phyloP scores from a whole-genome alignment of 352 stramenopile species.

The Globisporangium sylvaticum region DNA sequence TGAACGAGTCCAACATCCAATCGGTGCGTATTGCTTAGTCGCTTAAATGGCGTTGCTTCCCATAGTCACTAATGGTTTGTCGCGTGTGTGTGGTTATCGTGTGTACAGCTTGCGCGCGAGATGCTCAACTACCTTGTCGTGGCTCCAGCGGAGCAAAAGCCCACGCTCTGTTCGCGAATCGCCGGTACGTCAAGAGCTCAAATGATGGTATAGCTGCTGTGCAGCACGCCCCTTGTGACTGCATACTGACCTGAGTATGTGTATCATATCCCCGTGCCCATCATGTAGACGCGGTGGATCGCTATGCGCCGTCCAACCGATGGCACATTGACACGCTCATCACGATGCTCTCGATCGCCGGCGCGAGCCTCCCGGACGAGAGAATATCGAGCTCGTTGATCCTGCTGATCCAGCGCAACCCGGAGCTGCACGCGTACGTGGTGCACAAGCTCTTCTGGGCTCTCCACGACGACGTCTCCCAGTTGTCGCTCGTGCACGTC shows the following conservation, averaged over 20 bases:
- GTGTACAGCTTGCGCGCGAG: constrained; percentile 89
- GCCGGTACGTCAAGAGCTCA: constrained; percentile 48
- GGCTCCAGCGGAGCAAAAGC: constrained; percentile 93
- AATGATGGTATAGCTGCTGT: neutral
- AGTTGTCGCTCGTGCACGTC: constrained; percentile 95
- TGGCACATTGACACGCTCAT: constrained; percentile 98
- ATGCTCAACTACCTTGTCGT: constrained; percentile 99
- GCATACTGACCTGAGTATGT: constrained; percentile 4
- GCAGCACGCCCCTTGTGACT: neutral
- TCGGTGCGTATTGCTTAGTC: constrained; percentile 31
- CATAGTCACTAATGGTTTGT: neutral
- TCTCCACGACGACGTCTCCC: constrained; percentile 93
- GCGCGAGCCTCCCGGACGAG: constrained; percentile 88
- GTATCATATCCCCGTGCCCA: neutral
- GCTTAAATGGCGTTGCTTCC: neutral
- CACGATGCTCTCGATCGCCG: constrained; percentile 98
- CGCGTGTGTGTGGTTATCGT: neutral
- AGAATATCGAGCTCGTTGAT: constrained; percentile 94
- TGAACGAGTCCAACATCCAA: constrained; percentile 97
- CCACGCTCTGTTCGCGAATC: constrained; percentile 93
- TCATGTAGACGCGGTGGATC: constrained; percentile 65
- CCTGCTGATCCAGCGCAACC: constrained; percentile 92
- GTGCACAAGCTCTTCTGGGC: constrained; percentile 97
- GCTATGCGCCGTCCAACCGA: constrained; percentile 74
- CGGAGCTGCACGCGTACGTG: constrained; percentile 90